Percentiles rank a stretch among this genome's conserved stretches.
These are phyloP conservation scores for Fusarium lyarnte DNA, from an alignment of 2,329 filamentous ascomycete species.

Conservation along the genomic window DNA sequence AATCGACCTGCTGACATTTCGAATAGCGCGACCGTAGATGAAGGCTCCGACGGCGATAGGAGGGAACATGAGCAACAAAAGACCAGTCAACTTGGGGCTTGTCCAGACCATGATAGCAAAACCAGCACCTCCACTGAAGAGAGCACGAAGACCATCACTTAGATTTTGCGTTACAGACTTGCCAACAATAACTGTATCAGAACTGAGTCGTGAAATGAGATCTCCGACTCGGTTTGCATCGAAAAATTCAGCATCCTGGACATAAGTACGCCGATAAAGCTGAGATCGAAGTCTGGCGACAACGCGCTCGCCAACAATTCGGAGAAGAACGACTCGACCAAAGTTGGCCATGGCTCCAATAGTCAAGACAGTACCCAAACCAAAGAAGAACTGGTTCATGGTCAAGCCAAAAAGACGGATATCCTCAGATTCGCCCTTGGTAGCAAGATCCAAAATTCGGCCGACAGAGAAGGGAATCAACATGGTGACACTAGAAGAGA, in stretches of 20 bases:
- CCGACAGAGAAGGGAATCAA: conserved; percentile 96
- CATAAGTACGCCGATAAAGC: conserved; percentile 89
- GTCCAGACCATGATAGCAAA: conserved; percentile 96
- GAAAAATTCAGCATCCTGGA: conserved; percentile 99
- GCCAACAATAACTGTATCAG: conserved; percentile 96
- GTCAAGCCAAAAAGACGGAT: conserved; percentile 83
- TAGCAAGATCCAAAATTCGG: conserved; percentile 92
- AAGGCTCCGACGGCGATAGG: conserved; percentile 91
- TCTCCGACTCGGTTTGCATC: conserved; percentile 97
- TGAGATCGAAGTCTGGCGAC: conserved; percentile 89
- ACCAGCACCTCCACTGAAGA: conserved; percentile 90
- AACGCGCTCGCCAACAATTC: conserved; percentile 94
- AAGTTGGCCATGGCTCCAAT: conserved; percentile 92
- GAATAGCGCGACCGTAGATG: conserved; percentile 88
- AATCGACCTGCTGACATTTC: conserved; percentile 89
- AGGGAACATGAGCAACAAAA: conserved; percentile 87
- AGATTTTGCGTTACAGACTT: conserved; percentile 99
- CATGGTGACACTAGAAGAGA: conserved; percentile 95
- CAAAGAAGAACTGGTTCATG: conserved; percentile 87
- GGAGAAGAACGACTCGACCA: conserved; percentile 88
- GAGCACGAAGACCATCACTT: conserved; percentile 90
- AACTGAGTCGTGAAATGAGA: conserved; percentile 92
- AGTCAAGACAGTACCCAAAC: conserved; percentile 78
- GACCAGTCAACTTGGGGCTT: conserved; percentile 87
- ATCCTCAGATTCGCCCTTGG: conserved; percentile 73